These are phyloP conservation scores for Chimonanthus praecox DNA, from an alignment of 164 flowering plant species.

Conservation along the genomic window DNA sequence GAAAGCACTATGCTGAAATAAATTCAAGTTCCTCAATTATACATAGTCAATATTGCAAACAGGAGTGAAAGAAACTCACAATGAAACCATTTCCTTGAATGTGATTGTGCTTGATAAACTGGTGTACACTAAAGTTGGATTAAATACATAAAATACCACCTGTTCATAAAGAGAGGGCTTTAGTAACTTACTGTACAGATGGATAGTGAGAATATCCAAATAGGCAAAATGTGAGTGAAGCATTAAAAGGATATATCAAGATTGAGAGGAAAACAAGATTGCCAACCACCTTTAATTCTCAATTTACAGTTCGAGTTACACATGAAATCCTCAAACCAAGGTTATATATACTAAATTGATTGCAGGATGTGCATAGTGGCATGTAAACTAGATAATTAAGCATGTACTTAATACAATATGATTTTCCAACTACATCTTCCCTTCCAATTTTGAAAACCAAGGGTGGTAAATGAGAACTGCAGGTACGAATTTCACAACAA, in stretches of 20 bases:
- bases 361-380: too few relatives aligned
- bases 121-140: constrained; percentile 57
- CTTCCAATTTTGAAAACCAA: too few relatives aligned
- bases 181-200: neutral
- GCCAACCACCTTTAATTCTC: neutral
- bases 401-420: too few relatives aligned
- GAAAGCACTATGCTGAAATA: neutral
- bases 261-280: neutral
- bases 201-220: neutral
- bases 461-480: neutral
- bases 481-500: neutral
- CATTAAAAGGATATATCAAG: neutral
- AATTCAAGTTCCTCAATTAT: neutral
- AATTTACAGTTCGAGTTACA: neutral
- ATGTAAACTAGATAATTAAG: too few relatives aligned
- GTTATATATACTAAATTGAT: neutral
- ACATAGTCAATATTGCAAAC: neutral
- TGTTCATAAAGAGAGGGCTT: constrained; percentile 20
- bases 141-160: constrained; percentile 71
- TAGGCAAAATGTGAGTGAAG: neutral
- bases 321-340: neutral
- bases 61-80: constrained; percentile 40
- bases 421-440: too few relatives aligned
- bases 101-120: constrained; percentile 60
- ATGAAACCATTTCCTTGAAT: constrained; percentile 33